Evolutionary conservation across 805 yeast genomes (phyloP).

Genomic region (Kluyveromyces lactis): DNA sequence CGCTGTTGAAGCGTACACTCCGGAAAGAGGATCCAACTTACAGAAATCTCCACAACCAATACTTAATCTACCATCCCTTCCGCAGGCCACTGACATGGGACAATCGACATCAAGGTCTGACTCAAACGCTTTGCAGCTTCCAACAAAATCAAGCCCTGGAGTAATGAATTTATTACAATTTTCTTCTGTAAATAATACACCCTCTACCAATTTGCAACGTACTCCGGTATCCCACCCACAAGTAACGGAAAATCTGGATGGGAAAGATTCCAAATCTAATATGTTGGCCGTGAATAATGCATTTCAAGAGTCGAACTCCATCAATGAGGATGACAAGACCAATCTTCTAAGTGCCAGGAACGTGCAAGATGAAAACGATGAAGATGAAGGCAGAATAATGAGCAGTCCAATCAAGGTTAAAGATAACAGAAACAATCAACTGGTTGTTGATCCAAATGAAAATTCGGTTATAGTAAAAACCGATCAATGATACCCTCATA

Average conservation of each 20-base stretch:
- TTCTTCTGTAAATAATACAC: constrained; percentile 35
- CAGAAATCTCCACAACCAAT: constrained; percentile 8
- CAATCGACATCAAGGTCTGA: constrained; percentile 1
- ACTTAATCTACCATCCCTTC: constrained; percentile 6
- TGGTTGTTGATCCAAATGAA: not conserved
- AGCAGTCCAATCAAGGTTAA: constrained; percentile 2
- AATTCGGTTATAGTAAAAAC: not conserved
- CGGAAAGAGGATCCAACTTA: constrained; percentile 41
- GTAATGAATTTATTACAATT: constrained; percentile 90
- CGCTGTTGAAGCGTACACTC: constrained; percentile 58
- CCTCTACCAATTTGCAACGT: constrained; percentile 15
- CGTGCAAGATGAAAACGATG: not conserved
- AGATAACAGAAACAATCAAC: not conserved
- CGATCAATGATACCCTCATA: not conserved
- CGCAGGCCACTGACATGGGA: not conserved
- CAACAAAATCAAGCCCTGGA: constrained; percentile 45
- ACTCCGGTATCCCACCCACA: not conserved
- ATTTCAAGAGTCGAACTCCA: constrained; percentile 1
- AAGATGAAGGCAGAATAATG: constrained; percentile 1
- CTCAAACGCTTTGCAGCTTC: not conserved
- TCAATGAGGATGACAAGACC: constrained; percentile 6
- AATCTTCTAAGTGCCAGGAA: not conserved
- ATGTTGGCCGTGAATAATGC: constrained; percentile 2
- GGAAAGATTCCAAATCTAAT: not conserved
- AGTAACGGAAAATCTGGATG: not conserved